Percentiles rank a stretch among this genome's conserved stretches.
phyloP scores from a whole-genome alignment of 139 green algal genomes.

The Picochlorum costavermella region DNA sequence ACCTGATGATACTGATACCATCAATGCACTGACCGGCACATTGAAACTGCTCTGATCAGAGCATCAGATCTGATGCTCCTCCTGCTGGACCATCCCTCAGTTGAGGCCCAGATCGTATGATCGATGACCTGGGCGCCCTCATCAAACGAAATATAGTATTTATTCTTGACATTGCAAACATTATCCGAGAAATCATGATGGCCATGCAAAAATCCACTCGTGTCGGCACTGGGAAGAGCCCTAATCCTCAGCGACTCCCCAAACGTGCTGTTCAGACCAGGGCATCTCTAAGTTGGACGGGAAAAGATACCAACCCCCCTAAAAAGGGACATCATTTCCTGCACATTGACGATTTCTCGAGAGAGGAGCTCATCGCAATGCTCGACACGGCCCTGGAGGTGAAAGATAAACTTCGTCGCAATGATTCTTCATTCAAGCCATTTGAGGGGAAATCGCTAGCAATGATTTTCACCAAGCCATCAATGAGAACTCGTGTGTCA shows the following conservation, averaged over 20 bases:
- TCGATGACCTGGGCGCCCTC: too few species aligned
- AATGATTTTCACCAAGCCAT: conserved; percentile 99
- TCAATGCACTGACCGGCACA: conserved; percentile 65
- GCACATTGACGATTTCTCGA: conserved; percentile 93
- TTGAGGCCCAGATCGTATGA: too few species aligned
- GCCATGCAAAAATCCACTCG: background rate
- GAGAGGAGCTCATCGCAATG: conserved; percentile 76
- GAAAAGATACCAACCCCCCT: conserved; percentile 9
- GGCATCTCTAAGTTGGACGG: conserved; percentile 3
- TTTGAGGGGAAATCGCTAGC: conserved; percentile 86
- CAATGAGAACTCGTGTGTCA: conserved; percentile 88
- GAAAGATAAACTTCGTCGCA: conserved; percentile 71
- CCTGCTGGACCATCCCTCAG: too few species aligned
- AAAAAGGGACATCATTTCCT: conserved; percentile 24
- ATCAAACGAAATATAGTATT: too few species aligned
- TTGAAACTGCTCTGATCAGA: conserved; percentile 21
- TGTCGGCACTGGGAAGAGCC: background rate
- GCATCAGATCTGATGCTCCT: too few species aligned
- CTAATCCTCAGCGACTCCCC: background rate
- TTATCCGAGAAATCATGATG: background rate
- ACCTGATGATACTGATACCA: conserved; percentile 41
- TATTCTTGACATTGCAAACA: too few species aligned
- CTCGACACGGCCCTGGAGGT: conserved; percentile 64
- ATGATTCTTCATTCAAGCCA: conserved; percentile 79
- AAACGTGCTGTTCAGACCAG: background rate